Conservation (phyloP, 2,329 filamentous ascomycete species). For the Phaeosphaeriaceae sp. region DNA sequence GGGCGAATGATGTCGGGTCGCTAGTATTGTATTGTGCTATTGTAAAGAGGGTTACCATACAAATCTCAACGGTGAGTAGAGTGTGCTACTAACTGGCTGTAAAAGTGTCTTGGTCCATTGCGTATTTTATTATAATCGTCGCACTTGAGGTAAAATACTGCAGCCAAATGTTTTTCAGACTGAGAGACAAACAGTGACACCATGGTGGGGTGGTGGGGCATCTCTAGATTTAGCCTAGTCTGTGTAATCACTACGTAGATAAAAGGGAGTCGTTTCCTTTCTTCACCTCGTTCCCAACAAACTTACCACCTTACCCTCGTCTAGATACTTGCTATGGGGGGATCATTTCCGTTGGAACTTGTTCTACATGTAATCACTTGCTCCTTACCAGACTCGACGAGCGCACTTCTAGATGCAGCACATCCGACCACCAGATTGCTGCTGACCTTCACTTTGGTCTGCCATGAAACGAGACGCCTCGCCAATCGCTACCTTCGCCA, state of each 20-base stretch:
- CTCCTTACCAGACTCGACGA: slow-evolving; percentile 18
- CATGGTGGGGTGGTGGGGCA: slow-evolving; percentile 14
- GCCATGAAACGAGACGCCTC: slow-evolving; percentile 50
- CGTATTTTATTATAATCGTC: neutral
- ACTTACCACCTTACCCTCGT: neutral
- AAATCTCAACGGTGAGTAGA: neutral
- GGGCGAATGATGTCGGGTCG: slow-evolving; percentile 87
- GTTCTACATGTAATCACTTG: slow-evolving; percentile 36
- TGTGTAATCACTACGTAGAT: neutral
- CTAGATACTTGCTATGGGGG: slow-evolving; percentile 8
- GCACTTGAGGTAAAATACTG: neutral
- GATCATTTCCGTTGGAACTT: slow-evolving; percentile 35
- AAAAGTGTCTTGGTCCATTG: slow-evolving; percentile 33
- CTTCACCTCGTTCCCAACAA: neutral
- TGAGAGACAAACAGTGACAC: neutral
- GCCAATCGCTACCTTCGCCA: slow-evolving; percentile 54
- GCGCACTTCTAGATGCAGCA: slow-evolving; percentile 43
- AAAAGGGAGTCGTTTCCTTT: slow-evolving; percentile 7
- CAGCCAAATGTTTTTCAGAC: neutral
- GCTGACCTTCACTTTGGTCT: slow-evolving; percentile 54
- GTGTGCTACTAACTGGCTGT: slow-evolving; percentile 15
- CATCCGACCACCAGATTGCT: slow-evolving; percentile 54
- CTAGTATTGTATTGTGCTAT: slow-evolving; percentile 77
- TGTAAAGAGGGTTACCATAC: neutral
- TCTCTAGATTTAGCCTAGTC: slow-evolving; percentile 4